Evolutionary conservation across 2,329 filamentous ascomycete species (phyloP).

Genomic region (Fusarium camptoceras): DNA sequence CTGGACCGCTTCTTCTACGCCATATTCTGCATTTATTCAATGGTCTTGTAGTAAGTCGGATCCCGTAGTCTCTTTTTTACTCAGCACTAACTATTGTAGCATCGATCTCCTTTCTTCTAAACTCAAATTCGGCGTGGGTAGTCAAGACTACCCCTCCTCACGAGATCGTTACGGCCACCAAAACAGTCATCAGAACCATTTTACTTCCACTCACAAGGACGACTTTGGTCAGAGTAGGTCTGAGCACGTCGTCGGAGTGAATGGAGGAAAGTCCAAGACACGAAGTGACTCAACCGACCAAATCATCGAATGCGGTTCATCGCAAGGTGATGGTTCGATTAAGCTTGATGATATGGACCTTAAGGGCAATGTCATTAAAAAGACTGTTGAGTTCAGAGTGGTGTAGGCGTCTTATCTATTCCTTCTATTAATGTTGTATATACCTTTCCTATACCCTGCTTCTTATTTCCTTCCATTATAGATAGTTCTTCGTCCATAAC

Average conservation of each 20-base stretch:
- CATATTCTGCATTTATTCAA: conserved; percentile 55
- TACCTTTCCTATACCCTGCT: not conserved
- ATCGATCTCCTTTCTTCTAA: conserved; percentile 52
- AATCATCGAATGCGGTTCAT: conserved; percentile 28
- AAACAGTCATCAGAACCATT: conserved; percentile 12
- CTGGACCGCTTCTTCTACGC: conserved; percentile 56
- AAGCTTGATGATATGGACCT: conserved; percentile 37
- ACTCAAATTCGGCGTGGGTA: conserved; percentile 36
- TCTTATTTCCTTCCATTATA: not conserved
- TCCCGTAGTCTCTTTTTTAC: fast-evolving
- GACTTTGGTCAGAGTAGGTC: conserved; percentile 9
- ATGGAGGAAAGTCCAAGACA: conserved; percentile 20
- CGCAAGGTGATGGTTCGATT: conserved; percentile 22
- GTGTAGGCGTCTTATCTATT: not conserved
- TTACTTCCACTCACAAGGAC: conserved; percentile 30
- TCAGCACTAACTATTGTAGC: conserved; percentile 7
- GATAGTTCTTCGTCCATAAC: not conserved
- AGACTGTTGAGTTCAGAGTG: conserved; percentile 39
- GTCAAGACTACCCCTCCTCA: conserved; percentile 25
- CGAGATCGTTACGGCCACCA: conserved; percentile 21
- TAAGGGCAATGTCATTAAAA: conserved; percentile 36
- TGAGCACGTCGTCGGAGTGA: conserved; percentile 21
- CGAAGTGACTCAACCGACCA: conserved; percentile 34
- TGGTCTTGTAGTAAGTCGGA: conserved; percentile 53
- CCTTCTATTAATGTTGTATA: not conserved